phyloP scores from a whole-genome alignment of 495 filamentous ascomycete species.

The Talaromyces proteolyticus region DNA sequence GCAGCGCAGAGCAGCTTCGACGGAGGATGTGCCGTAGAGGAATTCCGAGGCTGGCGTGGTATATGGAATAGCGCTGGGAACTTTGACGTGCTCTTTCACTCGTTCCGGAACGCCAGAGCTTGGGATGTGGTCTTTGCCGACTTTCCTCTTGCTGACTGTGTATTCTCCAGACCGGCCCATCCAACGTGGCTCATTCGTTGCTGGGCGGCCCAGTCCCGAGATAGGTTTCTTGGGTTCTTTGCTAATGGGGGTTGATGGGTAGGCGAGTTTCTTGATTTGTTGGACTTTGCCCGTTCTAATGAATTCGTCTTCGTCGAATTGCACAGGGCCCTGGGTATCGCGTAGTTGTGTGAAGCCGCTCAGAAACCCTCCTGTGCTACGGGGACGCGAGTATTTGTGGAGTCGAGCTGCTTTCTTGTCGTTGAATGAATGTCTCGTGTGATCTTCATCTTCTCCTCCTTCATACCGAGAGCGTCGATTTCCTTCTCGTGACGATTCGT shows the following conservation, averaged over 20 bases:
- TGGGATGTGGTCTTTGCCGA: constrained; percentile 9
- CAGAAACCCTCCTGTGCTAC: too few species aligned
- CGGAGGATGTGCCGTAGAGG: constrained; percentile 75
- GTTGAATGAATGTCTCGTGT: too few species aligned
- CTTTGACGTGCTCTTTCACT: constrained; percentile 29
- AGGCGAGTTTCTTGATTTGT: too few species aligned
- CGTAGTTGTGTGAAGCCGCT: too few species aligned
- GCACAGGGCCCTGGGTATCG: too few species aligned
- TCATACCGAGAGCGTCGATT: too few species aligned
- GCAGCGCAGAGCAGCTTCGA: constrained; percentile 73
- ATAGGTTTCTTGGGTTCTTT: too few species aligned
- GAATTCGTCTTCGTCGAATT: constrained; percentile 29
- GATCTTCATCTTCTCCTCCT: too few species aligned
- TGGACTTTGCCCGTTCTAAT: constrained; percentile 28
- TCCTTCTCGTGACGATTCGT: neutral
- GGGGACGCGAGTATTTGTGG: too few species aligned
- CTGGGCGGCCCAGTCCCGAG: too few species aligned
- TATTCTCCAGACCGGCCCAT: neutral
- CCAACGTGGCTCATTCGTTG: constrained; percentile 1
- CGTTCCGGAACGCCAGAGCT: constrained; percentile 29
- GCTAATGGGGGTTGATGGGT: too few species aligned
- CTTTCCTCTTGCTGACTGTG: neutral
- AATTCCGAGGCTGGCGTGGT: constrained; percentile 87
- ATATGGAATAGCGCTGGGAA: constrained; percentile 62
- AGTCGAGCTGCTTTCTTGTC: too few species aligned